Conservation (phyloP, 2,329 filamentous ascomycete genomes). For the Fusarium algeriense region DNA sequence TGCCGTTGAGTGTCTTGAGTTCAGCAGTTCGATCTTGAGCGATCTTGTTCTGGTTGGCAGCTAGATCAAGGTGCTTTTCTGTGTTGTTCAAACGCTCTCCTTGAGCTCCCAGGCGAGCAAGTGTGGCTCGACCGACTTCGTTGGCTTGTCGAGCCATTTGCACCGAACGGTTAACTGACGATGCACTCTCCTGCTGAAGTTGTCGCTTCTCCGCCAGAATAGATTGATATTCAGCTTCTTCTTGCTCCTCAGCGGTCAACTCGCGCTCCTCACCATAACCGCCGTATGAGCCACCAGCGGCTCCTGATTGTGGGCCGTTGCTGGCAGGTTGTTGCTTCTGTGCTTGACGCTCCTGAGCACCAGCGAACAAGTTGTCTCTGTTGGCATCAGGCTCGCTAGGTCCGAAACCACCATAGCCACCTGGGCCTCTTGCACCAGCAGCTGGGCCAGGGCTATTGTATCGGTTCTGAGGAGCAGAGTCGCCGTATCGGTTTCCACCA, state of each 20-base stretch:
- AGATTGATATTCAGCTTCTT: slow-evolving; percentile 77
- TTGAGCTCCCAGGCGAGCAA: slow-evolving; percentile 80
- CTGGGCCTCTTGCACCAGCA: slow-evolving; percentile 59
- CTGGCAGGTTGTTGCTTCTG: slow-evolving; percentile 51
- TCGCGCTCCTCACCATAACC: slow-evolving; percentile 78
- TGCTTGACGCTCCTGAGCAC: slow-evolving; percentile 64
- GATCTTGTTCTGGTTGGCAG: slow-evolving; percentile 79
- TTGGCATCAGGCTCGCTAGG: slow-evolving; percentile 63
- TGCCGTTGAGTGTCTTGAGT: slow-evolving; percentile 85
- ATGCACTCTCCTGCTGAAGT: slow-evolving; percentile 79
- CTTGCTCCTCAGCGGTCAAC: slow-evolving; percentile 83
- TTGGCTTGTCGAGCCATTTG: slow-evolving; percentile 60
- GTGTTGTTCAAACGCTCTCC: slow-evolving; percentile 85
- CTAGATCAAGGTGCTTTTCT: slow-evolving; percentile 84
- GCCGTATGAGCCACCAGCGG: slow-evolving; percentile 54
- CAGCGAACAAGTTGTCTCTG: slow-evolving; percentile 73
- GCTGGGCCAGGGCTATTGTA: slow-evolving; percentile 59
- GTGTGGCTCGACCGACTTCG: slow-evolving; percentile 74
- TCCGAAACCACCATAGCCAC: slow-evolving; percentile 73
- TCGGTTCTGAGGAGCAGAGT: slow-evolving; percentile 64
- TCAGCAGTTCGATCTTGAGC: slow-evolving; percentile 86
- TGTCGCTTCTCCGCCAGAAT: slow-evolving; percentile 68
- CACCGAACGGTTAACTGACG: slow-evolving; percentile 55
- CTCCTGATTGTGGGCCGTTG: slow-evolving; percentile 43
- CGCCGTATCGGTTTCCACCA: slow-evolving; percentile 66